Base-by-base conservation (phyloP, 2,329 filamentous ascomycete species). In the Claviceps sorghi region DNA sequence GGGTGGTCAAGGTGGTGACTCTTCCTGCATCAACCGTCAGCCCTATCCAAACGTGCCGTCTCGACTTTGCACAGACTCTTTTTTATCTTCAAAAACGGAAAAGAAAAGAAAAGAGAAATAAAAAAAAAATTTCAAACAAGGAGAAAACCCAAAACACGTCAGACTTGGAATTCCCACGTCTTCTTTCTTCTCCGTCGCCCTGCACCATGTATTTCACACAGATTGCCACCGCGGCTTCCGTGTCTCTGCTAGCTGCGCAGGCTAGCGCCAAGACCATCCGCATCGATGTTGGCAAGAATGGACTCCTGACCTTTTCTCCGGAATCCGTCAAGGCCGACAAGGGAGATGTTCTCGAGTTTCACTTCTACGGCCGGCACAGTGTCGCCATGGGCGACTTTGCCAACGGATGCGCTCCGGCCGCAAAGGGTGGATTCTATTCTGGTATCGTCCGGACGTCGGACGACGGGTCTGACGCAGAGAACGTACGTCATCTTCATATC, bases 331-430 rank as follows among this genome's bases (percentile, higher is more conserved):
- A 50, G 43, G 75, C 74, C 10, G 61, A 62, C 6, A 55, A 67
- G 5, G 75, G 74, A 51, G 72, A 75, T 54, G 57, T 71, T 3
- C 59, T 79, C 50, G 74, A 77, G 62, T 78, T 70, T 64, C 69
- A 73, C 56, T 78, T 72, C 66, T 67, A 67, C 54, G 66, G 72
- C 4, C 59, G 70, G 61, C 75, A 77, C 67, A 70, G 67, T 30
- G 67, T 77, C 42, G 65, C 57, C 17, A 68, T 72, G 56, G 70
- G 72, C 30, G 66, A 70, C 43, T 77, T 77, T 58, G 65, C 65
- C 52, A 65, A 69, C 15, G 74, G 75, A 1, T 80, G 76, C 61
- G 57, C 69, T 30, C 72, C 74, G 17, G 50, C 54, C 11, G 17
- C 43, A 2, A 41, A 52, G 4, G 53, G 50, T 5, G 53, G 53